Evolutionary conservation across 2,329 filamentous ascomycete species (phyloP).

Genomic region (Metarhizium anisopliae): DNA sequence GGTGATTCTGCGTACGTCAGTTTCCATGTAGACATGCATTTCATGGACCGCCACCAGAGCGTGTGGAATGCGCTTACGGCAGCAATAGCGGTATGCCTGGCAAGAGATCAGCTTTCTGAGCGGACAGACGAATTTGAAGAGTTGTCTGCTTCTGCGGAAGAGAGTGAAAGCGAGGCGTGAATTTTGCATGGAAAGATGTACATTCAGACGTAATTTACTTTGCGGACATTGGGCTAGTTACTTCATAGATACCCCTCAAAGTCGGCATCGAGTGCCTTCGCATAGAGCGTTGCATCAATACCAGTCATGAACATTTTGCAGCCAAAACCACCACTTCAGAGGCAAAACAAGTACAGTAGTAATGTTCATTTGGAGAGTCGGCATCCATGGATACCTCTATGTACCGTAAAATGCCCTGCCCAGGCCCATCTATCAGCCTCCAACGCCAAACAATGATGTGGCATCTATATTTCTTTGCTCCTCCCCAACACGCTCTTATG

Average conservation of each 20-base stretch:
- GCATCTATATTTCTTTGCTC: not conserved
- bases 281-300: not conserved
- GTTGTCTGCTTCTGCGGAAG: conserved; percentile 14
- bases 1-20: conserved; percentile 27
- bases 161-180: conserved; percentile 31
- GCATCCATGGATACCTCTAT: not conserved
- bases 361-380: not conserved
- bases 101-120: conserved; percentile 29
- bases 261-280: not conserved
- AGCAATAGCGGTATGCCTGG: conserved; percentile 29
- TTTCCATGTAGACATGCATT: conserved; percentile 33
- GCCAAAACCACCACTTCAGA: not conserved
- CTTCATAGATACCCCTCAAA: not conserved
- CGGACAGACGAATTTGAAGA: conserved; percentile 27
- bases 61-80: conserved; percentile 37
- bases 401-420: not conserved
- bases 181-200: not conserved
- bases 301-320: not conserved
- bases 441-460: not conserved
- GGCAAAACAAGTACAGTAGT: not conserved
- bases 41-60: conserved; percentile 28
- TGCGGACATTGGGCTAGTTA: not conserved
- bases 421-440: not conserved
- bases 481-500: not conserved
- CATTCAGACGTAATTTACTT: not conserved